These are phyloP conservation scores for Nitzschia putrida DNA, from an alignment of 108 stramenopile species.

Conservation along the genomic window DNA sequence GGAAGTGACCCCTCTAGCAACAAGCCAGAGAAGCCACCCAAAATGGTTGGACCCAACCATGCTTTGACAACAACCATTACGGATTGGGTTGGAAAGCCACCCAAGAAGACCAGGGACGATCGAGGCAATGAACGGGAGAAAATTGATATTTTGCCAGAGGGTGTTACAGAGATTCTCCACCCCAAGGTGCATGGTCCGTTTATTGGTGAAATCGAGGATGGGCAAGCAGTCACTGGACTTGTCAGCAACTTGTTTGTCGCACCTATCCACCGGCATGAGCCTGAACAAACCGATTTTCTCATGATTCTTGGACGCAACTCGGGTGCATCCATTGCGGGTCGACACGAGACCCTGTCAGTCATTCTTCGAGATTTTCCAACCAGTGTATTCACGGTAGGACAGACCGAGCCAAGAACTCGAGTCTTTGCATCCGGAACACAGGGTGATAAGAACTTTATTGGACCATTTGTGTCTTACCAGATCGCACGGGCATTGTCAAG, in stretches of 20 bases:
- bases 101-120: slow-evolving; percentile 64
- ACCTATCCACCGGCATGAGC: slow-evolving; percentile 81
- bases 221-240: slow-evolving; percentile 73
- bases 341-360: slow-evolving; percentile 58
- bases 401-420: slow-evolving; percentile 77
- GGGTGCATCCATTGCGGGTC: slow-evolving; percentile 45
- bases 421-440: slow-evolving; percentile 80
- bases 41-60: slow-evolving; percentile 65
- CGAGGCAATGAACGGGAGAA: slow-evolving; percentile 50
- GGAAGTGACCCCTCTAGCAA: background rate
- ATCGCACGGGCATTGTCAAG: slow-evolving; percentile 62
- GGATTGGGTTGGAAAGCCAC: slow-evolving; percentile 78
- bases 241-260: slow-evolving; percentile 85
- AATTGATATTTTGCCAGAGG: slow-evolving; percentile 77
- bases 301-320: slow-evolving; percentile 70
- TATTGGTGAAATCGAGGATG: slow-evolving; percentile 85
- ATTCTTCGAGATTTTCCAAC: slow-evolving; percentile 74
- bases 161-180: slow-evolving; percentile 85
- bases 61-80: slow-evolving; percentile 47
- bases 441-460: slow-evolving; percentile 80
- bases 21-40: slow-evolving; percentile 43
- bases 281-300: slow-evolving; percentile 82
- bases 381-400: slow-evolving; percentile 76
- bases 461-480: slow-evolving; percentile 76
- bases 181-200: slow-evolving; percentile 85